Base-by-base conservation (phyloP, 1,284 basidiomycete genomes). In the Moesziomyces sp. region DNA sequence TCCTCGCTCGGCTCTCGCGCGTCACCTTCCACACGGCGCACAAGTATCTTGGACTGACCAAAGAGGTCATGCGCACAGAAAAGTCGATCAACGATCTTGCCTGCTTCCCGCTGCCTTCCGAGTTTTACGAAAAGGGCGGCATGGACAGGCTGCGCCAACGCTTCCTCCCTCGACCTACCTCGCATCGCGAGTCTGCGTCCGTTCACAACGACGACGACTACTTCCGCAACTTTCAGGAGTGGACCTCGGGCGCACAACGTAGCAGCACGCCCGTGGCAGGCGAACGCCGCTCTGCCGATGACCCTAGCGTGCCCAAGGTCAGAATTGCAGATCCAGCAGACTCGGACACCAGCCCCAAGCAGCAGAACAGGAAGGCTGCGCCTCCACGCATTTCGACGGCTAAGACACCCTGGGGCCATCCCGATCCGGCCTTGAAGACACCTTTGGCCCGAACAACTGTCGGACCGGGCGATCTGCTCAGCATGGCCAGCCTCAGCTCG, bases 11-110 rank as follows among this genome's bases (percentile, higher is more conserved):
- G 2, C 96, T 99, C 81, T 94, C 94, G 47, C 90, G 96, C 19
- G 97, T 99, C 13, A 99, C 97, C 0, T 98, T 99, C 86, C 88
- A 90, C 82, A 91, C 92, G 38, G 94, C 97, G 0, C 96, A 99
- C 85, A 92, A 92, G 81, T 99, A 97, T 84, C 89, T 99, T 9
- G 96, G 96, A 2, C 85, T 99, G 52, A 99, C 96, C 0, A 91
- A 91, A 28, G 96, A 99, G 85, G 93, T 99, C 13, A 90, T 99
- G 54, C 90, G 94, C 28, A 96, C 96, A 0, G 96, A 99, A 86
- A 93, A 97, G 80, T 91, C 93, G 0, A 94, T 99, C 84, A 99
- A 99, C 81, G 91, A 94, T 65, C 91, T 97, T 65, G 96, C 97
- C 14, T 95, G 93, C 68, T 93, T 97, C 84, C 95, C 96, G 5